Percentiles rank a stretch among this genome's conserved stretches.
phyloP scores from a whole-genome alignment of 1,284 basidiomycete species.

The Sporisorium iseilematis-ciliati region DNA sequence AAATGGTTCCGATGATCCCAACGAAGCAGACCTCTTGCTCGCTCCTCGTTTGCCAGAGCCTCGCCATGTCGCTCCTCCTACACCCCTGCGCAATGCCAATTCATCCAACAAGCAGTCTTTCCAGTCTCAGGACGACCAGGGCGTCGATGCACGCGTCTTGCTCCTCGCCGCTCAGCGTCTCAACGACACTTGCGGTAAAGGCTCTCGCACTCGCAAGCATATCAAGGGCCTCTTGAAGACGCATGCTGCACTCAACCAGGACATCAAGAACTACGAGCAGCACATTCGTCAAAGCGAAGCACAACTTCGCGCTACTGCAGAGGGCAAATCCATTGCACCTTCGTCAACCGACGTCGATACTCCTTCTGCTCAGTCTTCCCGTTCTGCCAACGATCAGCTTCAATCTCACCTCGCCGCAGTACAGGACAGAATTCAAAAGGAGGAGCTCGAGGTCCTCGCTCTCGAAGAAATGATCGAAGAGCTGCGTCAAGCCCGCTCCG shows the following conservation, averaged over 20 bases:
- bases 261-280: constrained; percentile 43
- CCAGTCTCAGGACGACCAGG: constrained; percentile 21
- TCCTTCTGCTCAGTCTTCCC: constrained; percentile 2
- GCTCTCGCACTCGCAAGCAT: constrained; percentile 63
- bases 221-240: constrained; percentile 64
- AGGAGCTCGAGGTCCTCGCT: constrained; percentile 68
- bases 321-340: constrained; percentile 20
- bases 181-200: constrained; percentile 56
- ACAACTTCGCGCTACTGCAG: constrained; percentile 28
- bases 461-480: constrained; percentile 64
- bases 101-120: constrained; percentile 24
- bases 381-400: constrained; percentile 16
- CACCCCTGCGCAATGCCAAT: constrained; percentile 34
- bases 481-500: constrained; percentile 38
- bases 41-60: constrained; percentile 48
- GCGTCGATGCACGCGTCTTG: constrained; percentile 36
- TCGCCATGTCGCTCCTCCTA: constrained; percentile 36
- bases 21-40: constrained; percentile 38
- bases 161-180: constrained; percentile 59
- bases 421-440: constrained; percentile 55
- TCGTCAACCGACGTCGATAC: constrained; percentile 1
- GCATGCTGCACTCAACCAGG: constrained; percentile 43
- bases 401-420: constrained; percentile 32
- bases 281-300: constrained; percentile 47
- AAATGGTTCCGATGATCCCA: constrained; percentile 19